Percentiles rank a stretch among this genome's conserved stretches.
Conservation (phyloP, 1,284 basidiomycete genomes). For the Papiliotrema terrestris region DNA sequence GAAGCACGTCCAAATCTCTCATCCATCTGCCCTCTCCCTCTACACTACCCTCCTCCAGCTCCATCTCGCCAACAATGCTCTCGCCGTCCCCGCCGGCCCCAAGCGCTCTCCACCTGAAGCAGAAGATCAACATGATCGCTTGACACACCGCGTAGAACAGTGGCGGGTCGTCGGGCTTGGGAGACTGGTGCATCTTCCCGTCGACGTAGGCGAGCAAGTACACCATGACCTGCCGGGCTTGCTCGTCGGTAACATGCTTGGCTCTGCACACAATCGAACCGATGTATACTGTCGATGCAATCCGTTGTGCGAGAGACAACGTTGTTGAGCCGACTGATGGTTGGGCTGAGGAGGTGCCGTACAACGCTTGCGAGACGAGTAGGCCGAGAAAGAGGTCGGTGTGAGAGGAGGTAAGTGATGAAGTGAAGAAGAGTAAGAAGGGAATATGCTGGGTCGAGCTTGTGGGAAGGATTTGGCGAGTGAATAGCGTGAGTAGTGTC, state of each 20-base stretch:
- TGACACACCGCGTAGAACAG: conserved; percentile 93
- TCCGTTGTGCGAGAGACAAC: conserved; percentile 53
- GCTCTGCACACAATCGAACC: conserved; percentile 91
- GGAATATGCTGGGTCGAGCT: conserved; percentile 97
- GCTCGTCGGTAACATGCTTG: conserved; percentile 72
- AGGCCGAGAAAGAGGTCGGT: conserved; percentile 90
- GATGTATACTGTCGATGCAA: conserved; percentile 87
- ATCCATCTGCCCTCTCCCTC: conserved; percentile 73
- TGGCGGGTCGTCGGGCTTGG: conserved; percentile 34
- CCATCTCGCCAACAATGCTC: conserved; percentile 62
- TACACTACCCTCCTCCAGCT: conserved; percentile 50
- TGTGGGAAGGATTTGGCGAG: conserved; percentile 86
- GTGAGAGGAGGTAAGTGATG: conserved; percentile 83
- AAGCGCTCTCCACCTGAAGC: conserved; percentile 81
- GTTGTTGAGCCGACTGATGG: conserved; percentile 22
- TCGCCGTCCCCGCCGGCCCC: conserved; percentile 18
- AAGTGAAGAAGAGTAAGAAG: conserved; percentile 93
- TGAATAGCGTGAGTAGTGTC: conserved; percentile 85
- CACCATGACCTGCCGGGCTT: conserved; percentile 70
- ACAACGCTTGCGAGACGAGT: conserved; percentile 81
- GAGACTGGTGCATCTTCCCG: conserved; percentile 62
- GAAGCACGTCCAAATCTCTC: conserved; percentile 71
- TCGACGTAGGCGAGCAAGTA: conserved; percentile 82
- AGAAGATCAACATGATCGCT: conserved; percentile 94
- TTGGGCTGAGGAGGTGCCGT: conserved; percentile 57